These are phyloP conservation scores for Trichoderma breve DNA, from an alignment of 2,329 filamentous ascomycete species.

Conservation along the genomic window DNA sequence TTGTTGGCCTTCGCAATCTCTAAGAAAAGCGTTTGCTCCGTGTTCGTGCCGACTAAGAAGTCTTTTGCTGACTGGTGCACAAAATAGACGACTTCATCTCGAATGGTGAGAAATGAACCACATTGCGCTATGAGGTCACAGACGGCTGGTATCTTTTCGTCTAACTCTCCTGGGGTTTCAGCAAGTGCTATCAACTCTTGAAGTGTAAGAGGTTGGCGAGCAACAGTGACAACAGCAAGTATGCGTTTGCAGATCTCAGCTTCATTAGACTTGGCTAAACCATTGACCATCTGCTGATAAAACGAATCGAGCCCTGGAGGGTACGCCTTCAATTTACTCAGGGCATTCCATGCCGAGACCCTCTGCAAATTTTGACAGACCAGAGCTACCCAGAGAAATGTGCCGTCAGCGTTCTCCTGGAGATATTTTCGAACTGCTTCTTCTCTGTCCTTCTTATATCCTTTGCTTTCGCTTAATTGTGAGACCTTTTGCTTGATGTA, in stretches of 20 bases:
- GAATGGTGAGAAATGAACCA: constrained; percentile 40
- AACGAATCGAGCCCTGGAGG: constrained; percentile 36
- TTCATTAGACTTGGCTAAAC: constrained; percentile 28
- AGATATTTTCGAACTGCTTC: constrained; percentile 24
- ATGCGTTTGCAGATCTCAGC: constrained; percentile 33
- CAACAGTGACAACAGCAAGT: constrained; percentile 31
- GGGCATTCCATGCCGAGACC: constrained; percentile 19
- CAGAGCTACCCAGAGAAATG: constrained; percentile 30
- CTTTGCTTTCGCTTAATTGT: constrained; percentile 26
- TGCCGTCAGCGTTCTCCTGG: constrained; percentile 35
- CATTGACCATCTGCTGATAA: constrained; percentile 39
- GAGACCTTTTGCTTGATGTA: constrained; percentile 39
- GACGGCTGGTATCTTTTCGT: constrained; percentile 22
- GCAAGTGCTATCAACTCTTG: constrained; percentile 27
- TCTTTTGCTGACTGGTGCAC: constrained; percentile 46
- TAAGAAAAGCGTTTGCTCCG: constrained; percentile 33
- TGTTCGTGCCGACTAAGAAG: constrained; percentile 33
- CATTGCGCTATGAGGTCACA: constrained; percentile 34
- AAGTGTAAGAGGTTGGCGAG: constrained; percentile 38
- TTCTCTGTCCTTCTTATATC: constrained; percentile 17
- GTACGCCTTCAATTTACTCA: constrained; percentile 26
- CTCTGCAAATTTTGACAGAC: constrained; percentile 23
- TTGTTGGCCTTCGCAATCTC: not conserved
- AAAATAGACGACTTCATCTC: constrained; percentile 34
- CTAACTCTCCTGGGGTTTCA: not conserved